Evolutionary conservation across 371 early-diverging fungal genomes (phyloP).

Genomic region (Actinomortierella ambigua): DNA sequence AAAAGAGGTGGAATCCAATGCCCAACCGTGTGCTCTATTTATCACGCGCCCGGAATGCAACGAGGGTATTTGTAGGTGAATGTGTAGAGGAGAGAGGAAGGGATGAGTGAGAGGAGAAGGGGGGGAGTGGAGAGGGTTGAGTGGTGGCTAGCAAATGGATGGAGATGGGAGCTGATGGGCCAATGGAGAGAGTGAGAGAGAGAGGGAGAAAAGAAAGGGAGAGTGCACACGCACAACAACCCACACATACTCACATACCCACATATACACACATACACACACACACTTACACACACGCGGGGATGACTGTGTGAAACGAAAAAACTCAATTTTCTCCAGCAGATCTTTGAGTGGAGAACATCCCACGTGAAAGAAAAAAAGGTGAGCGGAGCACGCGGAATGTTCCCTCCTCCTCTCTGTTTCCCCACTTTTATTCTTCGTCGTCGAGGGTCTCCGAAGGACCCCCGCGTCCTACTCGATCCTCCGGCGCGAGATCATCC

Average conservation of each 20-base stretch:
- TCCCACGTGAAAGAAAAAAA: no score
- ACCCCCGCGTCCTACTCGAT: slow-evolving; percentile 17
- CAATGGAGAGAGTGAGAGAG: not conserved
- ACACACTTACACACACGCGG: no score
- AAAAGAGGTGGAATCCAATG: slow-evolving; percentile 1
- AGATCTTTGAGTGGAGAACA: no score
- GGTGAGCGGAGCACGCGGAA: no score
- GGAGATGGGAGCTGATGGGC: not conserved
- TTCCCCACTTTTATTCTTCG: slow-evolving; percentile 8
- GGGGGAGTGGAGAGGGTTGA: slow-evolving; percentile 1
- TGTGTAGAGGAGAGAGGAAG: not conserved
- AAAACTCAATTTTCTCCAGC: no score
- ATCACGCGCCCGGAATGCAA: not conserved
- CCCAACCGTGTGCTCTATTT: not conserved
- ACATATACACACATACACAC: no score
- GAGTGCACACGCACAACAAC: not conserved
- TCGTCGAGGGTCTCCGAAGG: slow-evolving; percentile 26
- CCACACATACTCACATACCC: no score
- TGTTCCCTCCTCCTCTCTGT: no score
- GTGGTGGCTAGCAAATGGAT: not conserved
- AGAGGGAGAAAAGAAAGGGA: slow-evolving; percentile 1
- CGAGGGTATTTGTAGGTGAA: not conserved
- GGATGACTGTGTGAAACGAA: no score
- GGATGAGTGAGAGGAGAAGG: not conserved
- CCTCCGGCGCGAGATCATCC: slow-evolving; percentile 5